Base-by-base conservation (phyloP, 192 early-diverging fungal genomes). In the Obelidium mucronatum region DNA sequence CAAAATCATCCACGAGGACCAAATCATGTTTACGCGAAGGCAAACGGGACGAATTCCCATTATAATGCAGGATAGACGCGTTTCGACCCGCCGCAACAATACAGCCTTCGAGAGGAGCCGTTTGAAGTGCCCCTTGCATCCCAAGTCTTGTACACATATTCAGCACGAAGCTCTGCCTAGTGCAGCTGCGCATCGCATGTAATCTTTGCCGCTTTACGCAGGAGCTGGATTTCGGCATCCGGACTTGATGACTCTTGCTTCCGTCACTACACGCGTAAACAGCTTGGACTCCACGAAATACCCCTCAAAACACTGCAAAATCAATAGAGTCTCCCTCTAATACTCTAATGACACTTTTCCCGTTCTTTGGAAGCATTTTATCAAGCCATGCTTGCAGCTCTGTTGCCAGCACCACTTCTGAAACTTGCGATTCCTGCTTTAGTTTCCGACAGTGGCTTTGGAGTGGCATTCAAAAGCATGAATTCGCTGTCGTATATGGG, bases 51-150 rank as follows among this genome's bases (percentile, higher is more conserved):
- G 0, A 24, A 2, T 73, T 95, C 67, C 87, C 80, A 48, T 87
- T 89, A 79, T 96, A 96, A 80, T 97, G 96, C 31, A 97, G 80
- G n/a, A 90, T 86, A 1, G 93, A 88, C 0, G 89, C 93, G 69
- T 91, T 90, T 65, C 86, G 85, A 17, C 92, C 94, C 30, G 85
- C 77, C 3, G 91, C 96, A 0, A 94, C 87, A 74, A 97, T 97
- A 44, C 91, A 90, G 64, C 86, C 85, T 81, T 97, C 96, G 94
- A 80, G 85, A 82, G 77, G 85, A 83, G 69, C 90, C 90, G 3
- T 73, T 62, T 19, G 87, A 90, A 72, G n/a, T 89, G 80, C 31
- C n/a, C n/a, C n/a, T n/a, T n/a, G n/a, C n/a, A n/a, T n/a, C n/a
- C n/a, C n/a, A 83, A 69, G 84, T 90, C 59, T 92, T 87, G 44